A percentile compares a stretch with the other conserved stretches of the same genome.
Evolutionary conservation across 148 eudicot species (phyloP).

Genomic region (Fagopyrum tataricum): DNA sequence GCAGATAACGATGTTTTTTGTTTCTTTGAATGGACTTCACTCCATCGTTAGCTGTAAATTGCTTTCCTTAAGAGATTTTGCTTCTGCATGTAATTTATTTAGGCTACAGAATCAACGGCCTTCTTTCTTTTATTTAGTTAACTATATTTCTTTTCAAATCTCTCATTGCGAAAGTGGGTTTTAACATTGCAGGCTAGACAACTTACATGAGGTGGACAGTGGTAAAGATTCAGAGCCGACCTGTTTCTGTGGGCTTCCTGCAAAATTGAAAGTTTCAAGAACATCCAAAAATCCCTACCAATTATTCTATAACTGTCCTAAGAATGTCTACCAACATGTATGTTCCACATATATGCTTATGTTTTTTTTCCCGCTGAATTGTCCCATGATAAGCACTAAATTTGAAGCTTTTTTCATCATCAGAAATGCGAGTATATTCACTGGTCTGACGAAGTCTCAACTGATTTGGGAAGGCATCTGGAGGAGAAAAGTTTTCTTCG

Average conservation of each 20-base stretch:
- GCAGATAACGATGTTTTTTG: background rate
- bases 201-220: constrained; percentile 20
- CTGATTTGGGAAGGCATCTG: constrained; percentile 28
- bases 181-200: constrained; percentile 19
- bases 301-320: constrained; percentile 36
- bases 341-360: background rate
- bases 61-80: background rate
- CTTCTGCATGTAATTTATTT: background rate
- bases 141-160: background rate
- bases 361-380: background rate
- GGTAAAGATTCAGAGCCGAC: constrained; percentile 22
- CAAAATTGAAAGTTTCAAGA: constrained; percentile 36
- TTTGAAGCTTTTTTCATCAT: background rate
- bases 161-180: background rate
- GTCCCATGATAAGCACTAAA: background rate
- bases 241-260: constrained; percentile 39
- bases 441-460: constrained; percentile 34
- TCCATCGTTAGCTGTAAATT: background rate
- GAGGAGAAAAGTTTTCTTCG: constrained; percentile 29
- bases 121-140: background rate
- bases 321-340: constrained; percentile 30
- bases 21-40: too few species aligned
- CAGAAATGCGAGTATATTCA: constrained; percentile 40
- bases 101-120: background rate
- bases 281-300: constrained; percentile 32